Evolutionary conservation across 2,329 filamentous ascomycete species (phyloP), one percentile per base, ranked within the genome.

Genomic region (Teratosphaeria nubilosa): DNA sequence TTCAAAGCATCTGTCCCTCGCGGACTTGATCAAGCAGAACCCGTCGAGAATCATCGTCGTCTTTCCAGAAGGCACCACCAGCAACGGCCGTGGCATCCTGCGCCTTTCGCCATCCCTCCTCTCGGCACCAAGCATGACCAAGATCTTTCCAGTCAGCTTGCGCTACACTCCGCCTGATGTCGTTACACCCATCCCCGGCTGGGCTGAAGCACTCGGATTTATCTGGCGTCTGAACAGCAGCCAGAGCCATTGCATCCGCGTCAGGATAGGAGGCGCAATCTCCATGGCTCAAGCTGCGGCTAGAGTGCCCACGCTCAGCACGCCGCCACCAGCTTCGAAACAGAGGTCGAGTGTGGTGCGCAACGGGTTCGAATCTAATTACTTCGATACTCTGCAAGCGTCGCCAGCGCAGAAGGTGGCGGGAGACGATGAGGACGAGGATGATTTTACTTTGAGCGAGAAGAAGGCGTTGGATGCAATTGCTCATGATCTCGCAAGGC

Each of bases 61-160:
- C 1, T 96, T 97, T 72, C 92, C 94, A 13, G 94, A 99, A 75
- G 92, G 88, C 74, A 94, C 88, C 4, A 95, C 94, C 0, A 96
- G 90, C 51, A 99, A 99, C 70, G 92, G 92, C 62, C 86, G 89
- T 65, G 94, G 87, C 4, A 91, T 97, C 62, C 75, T 99, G 13
- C 88, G 90, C 1, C 83, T 96, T 57, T 90, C 87, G 60, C 90
- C 88, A 0, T 86, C 85, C 55, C 79, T 99, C 1, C 77, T 94
- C 2, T 81, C 84, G 16, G 83, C 83, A 0, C 83, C 86, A 0
- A 72, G 82, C 5, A 78, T 81, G 56, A 86, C 86, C 9, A 87
- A 86, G 69, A 90, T 99, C 64, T 97, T 95, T 75, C 91, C 94
- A 1, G 82, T 99, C 60, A 95, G 87, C 72, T 78, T 99, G 62